Percentiles rank a stretch among this genome's conserved stretches.
Conservation (phyloP, 176 grass and related monocot species). For the Thinopyrum elongatum region DNA sequence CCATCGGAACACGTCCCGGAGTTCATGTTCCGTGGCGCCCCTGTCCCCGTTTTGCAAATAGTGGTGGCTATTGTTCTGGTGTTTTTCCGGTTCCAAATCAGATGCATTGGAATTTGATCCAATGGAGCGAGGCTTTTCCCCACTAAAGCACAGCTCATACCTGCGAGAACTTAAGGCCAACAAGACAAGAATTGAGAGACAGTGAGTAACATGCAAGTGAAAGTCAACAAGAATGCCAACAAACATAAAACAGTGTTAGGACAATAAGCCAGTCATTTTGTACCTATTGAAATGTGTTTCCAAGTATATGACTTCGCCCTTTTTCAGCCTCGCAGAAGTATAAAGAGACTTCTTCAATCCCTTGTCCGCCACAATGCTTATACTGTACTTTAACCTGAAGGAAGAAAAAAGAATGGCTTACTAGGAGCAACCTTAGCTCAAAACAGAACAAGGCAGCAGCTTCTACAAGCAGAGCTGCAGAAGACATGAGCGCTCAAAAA, state of each 20-base stretch:
- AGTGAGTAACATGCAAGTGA: constrained; percentile 2
- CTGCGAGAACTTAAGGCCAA: constrained; percentile 38
- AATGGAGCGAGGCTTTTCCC: constrained; percentile 53
- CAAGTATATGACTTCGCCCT: constrained; percentile 92
- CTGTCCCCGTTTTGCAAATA: constrained; percentile 73
- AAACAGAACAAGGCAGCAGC: constrained; percentile 7
- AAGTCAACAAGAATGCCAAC: not conserved
- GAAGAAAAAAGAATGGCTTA: constrained; percentile 10
- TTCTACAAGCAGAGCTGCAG: not conserved
- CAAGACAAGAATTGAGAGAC: not conserved
- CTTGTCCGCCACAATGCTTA: constrained; percentile 96
- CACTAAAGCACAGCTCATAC: constrained; percentile 85
- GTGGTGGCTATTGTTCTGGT: constrained; percentile 57
- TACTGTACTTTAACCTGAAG: constrained; percentile 93
- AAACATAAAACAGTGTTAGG: not conserved
- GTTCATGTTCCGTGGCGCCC: constrained; percentile 45
- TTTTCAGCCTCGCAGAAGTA: constrained; percentile 92
- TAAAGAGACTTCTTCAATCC: constrained; percentile 85
- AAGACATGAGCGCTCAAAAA: not conserved
- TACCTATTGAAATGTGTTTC: constrained; percentile 93
- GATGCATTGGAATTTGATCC: constrained; percentile 48
- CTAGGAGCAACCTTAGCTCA: not conserved
- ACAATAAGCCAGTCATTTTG: not conserved
- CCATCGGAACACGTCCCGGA: constrained; percentile 78
- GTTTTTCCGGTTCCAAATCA: constrained; percentile 46